Base-by-base conservation (phyloP, 2,329 filamentous ascomycete species). In the Epichloe gansuensis region DNA sequence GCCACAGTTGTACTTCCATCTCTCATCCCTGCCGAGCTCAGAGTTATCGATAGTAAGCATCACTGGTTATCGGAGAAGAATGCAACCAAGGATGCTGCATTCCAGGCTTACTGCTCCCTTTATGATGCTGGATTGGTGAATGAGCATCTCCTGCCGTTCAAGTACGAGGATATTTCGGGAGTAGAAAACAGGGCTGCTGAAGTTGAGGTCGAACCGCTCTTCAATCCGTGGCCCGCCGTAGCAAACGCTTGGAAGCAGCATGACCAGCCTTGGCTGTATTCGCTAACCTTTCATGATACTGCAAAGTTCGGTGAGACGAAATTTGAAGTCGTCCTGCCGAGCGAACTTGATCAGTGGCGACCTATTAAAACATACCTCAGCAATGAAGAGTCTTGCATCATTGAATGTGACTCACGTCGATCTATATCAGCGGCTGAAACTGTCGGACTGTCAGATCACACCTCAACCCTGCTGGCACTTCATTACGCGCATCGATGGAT, bases 61-160 rank as follows among this genome's bases (percentile, higher is more conserved):
- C 47, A 64, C n/a, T 96, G 89, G 89, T 66, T 58, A 11, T 86
- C 82, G 0, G 84, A 93, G 60, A 78, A 74, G 53, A 81, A 80
- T 58, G 89, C 89, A 0, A 81, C 74, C 58, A 88, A 85, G 61
- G 91, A 96, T 65, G 88, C 85, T 1, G 85, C 88, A 0, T 93
- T 95, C 55, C 79, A 87, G 60, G 87, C 89, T 1, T 95, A 90
- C 61, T 68, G 78, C 23, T 73, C 73, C 5, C 72, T 97, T 0
- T 82, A 91, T 61, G 59, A 77, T 7, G 83, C 78, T 27, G 84
- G 85, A 0, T 70, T 96, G 5, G 67, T 97, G 1, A 89, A 87
- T 55, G 79, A 94, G 13, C 75, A 95, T 59, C 68, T 96, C 0
- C 72, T 95, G 41, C 91, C 91, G 8, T 68, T 75, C 13, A 66